phyloP scores from a whole-genome alignment of 495 filamentous ascomycete genomes.

The Penicillium canescens region DNA sequence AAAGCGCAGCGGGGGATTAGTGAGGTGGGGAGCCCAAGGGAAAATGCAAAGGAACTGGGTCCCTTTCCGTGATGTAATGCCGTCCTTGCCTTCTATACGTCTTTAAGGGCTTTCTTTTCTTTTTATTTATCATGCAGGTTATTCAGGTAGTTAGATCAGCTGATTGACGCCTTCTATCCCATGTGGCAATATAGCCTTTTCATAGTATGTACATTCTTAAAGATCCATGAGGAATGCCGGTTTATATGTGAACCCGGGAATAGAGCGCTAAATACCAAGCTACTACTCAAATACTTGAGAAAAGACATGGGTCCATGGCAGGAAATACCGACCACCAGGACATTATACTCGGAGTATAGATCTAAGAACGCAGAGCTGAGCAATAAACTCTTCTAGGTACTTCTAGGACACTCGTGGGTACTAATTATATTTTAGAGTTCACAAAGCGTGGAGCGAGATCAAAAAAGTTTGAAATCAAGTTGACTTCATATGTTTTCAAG shows the following conservation, averaged over 20 bases:
- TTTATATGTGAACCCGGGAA: background rate
- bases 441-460: too few species aligned
- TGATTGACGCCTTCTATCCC: conserved; percentile 18
- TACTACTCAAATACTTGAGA: background rate
- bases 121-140: background rate
- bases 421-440: too few species aligned
- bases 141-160: too few species aligned
- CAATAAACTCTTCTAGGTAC: too few species aligned
- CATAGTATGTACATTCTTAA: background rate
- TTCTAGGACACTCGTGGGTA: too few species aligned
- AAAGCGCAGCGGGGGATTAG: conserved; percentile 28
- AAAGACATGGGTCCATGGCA: background rate
- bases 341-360: too few species aligned
- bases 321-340: too few species aligned
- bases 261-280: background rate
- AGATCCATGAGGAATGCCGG: background rate
- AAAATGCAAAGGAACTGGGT: conserved; percentile 27
- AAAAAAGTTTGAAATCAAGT: too few species aligned
- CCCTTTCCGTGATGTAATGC: conserved; percentile 25
- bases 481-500: too few species aligned
- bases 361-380: too few species aligned
- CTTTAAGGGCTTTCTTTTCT: background rate
- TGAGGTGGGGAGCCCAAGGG: conserved; percentile 40
- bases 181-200: background rate
- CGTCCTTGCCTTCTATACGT: background rate